These are phyloP conservation scores for Echinochloa phyllopogon DNA, from an alignment of 176 grass and related monocot species.

Conservation along the genomic window DNA sequence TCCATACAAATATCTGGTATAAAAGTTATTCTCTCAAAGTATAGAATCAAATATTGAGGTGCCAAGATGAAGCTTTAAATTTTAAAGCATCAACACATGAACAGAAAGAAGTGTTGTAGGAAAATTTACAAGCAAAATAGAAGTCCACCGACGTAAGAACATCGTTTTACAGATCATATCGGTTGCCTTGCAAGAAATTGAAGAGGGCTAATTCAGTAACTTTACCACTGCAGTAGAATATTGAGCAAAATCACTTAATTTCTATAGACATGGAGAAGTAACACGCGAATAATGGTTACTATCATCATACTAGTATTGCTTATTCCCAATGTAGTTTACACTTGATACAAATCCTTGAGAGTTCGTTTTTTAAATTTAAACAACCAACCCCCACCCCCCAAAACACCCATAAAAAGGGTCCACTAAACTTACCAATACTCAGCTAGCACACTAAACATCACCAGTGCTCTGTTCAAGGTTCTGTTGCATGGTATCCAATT, in stretches of 20 bases:
- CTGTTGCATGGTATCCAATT: slow-evolving; percentile 78
- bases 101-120: background rate
- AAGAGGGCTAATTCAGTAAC: background rate
- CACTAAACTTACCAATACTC: slow-evolving; percentile 11
- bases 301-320: background rate
- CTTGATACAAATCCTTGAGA: background rate
- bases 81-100: background rate
- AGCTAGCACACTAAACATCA: slow-evolving; percentile 15
- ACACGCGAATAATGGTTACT: background rate
- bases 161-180: background rate
- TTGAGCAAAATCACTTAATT: background rate
- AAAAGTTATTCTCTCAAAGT: background rate
- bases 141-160: background rate
- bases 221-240: background rate
- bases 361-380: background rate
- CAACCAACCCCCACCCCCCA: background rate
- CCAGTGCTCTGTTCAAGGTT: slow-evolving; percentile 56
- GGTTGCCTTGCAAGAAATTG: background rate
- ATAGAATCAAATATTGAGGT: background rate
- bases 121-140: background rate
- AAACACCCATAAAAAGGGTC: background rate
- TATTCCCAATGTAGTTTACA: background rate
- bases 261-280: slow-evolving; percentile 11
- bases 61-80: background rate
- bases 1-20: slow-evolving; percentile 2